Percentiles rank a stretch among this genome's conserved stretches.
Evolutionary conservation across 768 basidiomycete genomes (phyloP).

Genomic region (Cyclocybe aegerita): DNA sequence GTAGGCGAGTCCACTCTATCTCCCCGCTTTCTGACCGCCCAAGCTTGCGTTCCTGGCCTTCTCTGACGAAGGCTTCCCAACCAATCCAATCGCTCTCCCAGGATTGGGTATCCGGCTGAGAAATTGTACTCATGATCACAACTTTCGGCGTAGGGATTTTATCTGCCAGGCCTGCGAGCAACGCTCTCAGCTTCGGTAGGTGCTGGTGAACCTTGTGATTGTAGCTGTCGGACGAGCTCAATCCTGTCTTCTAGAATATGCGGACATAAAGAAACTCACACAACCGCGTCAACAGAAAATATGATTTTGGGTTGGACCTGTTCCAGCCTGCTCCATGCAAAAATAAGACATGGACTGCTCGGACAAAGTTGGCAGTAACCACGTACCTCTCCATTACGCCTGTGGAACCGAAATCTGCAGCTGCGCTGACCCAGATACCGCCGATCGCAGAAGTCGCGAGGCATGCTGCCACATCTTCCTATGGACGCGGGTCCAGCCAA

Average conservation of each 20-base stretch:
- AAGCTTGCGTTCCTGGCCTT: slow-evolving; percentile 43
- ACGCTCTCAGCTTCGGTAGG: slow-evolving; percentile 56
- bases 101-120: slow-evolving; percentile 28
- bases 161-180: slow-evolving; percentile 53
- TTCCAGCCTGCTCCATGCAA: slow-evolving; percentile 49
- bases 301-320: slow-evolving; percentile 77
- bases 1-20: slow-evolving; percentile 59
- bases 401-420: slow-evolving; percentile 79
- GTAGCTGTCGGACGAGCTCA: slow-evolving; percentile 42
- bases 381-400: slow-evolving; percentile 71
- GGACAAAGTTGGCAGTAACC: no score
- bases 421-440: slow-evolving; percentile 82
- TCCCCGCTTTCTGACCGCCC: slow-evolving; percentile 55
- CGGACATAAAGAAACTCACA: slow-evolving; percentile 38
- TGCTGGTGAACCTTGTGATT: slow-evolving; percentile 71
- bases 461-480: slow-evolving; percentile 72
- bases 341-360: background rate
- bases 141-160: slow-evolving; percentile 43
- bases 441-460: slow-evolving; percentile 71
- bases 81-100: slow-evolving; percentile 51
- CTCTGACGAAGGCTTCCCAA: slow-evolving; percentile 53
- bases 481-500: slow-evolving; percentile 1
- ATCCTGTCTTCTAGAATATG: slow-evolving; percentile 12
- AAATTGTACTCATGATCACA: slow-evolving; percentile 54
- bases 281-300: slow-evolving; percentile 71